Percentiles rank a stretch among this genome's conserved stretches.
Evolutionary conservation across 371 early-diverging fungal species (phyloP).

Genomic region (Blyttiomyces sp.): DNA sequence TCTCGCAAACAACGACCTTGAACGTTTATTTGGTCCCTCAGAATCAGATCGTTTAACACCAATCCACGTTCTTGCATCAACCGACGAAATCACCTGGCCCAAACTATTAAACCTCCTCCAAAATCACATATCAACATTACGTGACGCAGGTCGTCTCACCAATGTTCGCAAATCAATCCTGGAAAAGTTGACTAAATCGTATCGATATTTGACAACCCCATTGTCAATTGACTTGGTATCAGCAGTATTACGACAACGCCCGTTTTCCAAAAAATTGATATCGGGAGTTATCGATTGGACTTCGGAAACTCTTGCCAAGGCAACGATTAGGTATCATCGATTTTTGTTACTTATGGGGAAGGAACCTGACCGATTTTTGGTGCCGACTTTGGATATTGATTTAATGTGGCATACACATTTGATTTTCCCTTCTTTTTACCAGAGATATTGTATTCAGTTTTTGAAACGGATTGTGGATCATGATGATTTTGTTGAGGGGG

Average conservation of each 20-base stretch:
- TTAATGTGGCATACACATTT: constrained; percentile 47
- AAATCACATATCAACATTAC: neutral
- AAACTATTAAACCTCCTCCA: neutral
- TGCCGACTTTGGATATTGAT: constrained; percentile 47
- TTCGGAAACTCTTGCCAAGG: constrained; percentile 17
- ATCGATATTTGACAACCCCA: constrained; percentile 24
- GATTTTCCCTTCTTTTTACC: constrained; percentile 28
- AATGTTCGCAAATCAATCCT: constrained; percentile 14
- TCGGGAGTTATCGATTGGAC: constrained; percentile 24
- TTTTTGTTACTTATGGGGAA: constrained; percentile 29
- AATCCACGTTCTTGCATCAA: no score
- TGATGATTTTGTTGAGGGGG: constrained; percentile 30
- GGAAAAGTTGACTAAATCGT: constrained; percentile 12
- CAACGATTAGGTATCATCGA: constrained; percentile 28
- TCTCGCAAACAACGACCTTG: constrained; percentile 16
- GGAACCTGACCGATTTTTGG: constrained; percentile 24
- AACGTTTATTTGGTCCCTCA: no score
- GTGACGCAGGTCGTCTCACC: neutral
- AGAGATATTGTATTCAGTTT: constrained; percentile 16
- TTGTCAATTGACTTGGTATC: constrained; percentile 33
- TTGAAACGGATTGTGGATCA: constrained; percentile 30
- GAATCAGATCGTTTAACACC: no score
- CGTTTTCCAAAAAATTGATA: constrained; percentile 39
- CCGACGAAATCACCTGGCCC: no score
- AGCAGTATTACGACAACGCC: constrained; percentile 41